A percentile compares a stretch with the other conserved stretches of the same genome.
Conservation (phyloP, 2,329 filamentous ascomycete genomes). For the Chrysosphaeria jannelii region DNA sequence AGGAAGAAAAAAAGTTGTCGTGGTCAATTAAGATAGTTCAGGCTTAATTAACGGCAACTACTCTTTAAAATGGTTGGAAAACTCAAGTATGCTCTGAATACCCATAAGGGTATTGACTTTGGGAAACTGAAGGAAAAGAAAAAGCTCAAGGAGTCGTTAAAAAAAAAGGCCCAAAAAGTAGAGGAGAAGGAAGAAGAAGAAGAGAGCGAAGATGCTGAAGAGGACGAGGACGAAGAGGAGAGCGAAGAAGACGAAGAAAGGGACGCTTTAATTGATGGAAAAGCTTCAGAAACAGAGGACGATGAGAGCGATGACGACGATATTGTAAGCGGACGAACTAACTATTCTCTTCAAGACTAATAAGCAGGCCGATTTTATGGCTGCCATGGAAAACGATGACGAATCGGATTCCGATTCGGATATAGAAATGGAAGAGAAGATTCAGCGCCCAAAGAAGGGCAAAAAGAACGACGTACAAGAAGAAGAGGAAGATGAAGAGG, state of each 20-base stretch:
- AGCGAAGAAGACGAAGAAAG: conserved; percentile 8
- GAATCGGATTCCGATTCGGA: conserved; percentile 32
- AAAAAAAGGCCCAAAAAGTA: conserved; percentile 7
- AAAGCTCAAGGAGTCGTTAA: conserved; percentile 14
- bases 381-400: conserved; percentile 28
- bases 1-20: too few relatives aligned
- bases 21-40: too few relatives aligned
- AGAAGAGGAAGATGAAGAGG: conserved; percentile 2
- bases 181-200: conserved; percentile 12
- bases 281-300: conserved; percentile 5
- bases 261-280: conserved; percentile 6
- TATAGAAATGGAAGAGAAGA: conserved; percentile 47
- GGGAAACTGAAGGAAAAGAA: conserved; percentile 20
- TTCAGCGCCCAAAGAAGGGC: conserved; percentile 15
- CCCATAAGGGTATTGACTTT: conserved; percentile 22
- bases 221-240: conserved; percentile 10
- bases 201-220: conserved; percentile 8
- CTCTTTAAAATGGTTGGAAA: too few relatives aligned
- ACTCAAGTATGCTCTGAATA: conserved; percentile 21
- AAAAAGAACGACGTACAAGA: conserved; percentile 8
- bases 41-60: too few relatives aligned
- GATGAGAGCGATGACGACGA: conserved; percentile 7
- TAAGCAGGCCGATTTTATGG: conserved; percentile 16
- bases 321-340: background rate
- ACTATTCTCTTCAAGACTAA: background rate